A percentile compares a stretch with the other conserved stretches of the same genome.
Evolutionary conservation across 495 filamentous ascomycete genomes (phyloP).

Genomic region (Hypoxylon fragiforme): DNA sequence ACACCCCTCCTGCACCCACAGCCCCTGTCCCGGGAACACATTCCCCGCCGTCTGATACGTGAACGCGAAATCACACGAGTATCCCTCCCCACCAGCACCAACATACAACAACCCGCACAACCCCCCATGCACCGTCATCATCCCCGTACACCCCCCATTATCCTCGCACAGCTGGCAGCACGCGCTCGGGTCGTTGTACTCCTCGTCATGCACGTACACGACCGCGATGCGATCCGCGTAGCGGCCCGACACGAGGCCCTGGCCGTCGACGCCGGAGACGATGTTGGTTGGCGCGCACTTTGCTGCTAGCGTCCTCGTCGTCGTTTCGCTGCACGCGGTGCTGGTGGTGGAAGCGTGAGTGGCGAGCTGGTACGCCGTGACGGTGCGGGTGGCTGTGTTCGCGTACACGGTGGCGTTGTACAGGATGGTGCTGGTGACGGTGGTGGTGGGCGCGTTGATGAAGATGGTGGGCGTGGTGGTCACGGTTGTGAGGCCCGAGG

Average conservation of each 20-base stretch:
- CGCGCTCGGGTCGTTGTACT: conserved; percentile 17
- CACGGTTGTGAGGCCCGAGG: conserved; percentile 19
- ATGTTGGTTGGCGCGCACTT: conserved; percentile 36
- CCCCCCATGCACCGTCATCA: conserved; percentile 59
- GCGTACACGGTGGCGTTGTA: conserved; percentile 12
- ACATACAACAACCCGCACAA: conserved; percentile 39
- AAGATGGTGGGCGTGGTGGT: conserved; percentile 29
- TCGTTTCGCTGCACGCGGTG: conserved; percentile 24
- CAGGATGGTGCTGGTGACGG: neutral
- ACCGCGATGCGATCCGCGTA: conserved; percentile 29
- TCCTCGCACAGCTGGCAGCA: conserved; percentile 45
- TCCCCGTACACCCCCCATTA: conserved; percentile 57
- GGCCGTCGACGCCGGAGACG: conserved; percentile 24
- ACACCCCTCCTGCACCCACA: conserved; percentile 30
- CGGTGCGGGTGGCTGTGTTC: conserved; percentile 14
- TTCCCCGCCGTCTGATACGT: conserved; percentile 19
- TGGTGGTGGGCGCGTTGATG: conserved; percentile 10
- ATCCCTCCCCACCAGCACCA: conserved; percentile 23
- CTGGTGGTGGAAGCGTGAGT: conserved; percentile 7
- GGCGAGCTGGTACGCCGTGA: conserved; percentile 14
- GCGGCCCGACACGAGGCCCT: conserved; percentile 18
- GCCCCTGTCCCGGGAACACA: conserved; percentile 26
- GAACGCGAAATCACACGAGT: conserved; percentile 27
- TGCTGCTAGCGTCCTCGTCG: conserved; percentile 27
- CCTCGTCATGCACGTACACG: conserved; percentile 20